Base-by-base conservation (phyloP, 2,329 filamentous ascomycete species). In the Cordyceps cicadae region DNA sequence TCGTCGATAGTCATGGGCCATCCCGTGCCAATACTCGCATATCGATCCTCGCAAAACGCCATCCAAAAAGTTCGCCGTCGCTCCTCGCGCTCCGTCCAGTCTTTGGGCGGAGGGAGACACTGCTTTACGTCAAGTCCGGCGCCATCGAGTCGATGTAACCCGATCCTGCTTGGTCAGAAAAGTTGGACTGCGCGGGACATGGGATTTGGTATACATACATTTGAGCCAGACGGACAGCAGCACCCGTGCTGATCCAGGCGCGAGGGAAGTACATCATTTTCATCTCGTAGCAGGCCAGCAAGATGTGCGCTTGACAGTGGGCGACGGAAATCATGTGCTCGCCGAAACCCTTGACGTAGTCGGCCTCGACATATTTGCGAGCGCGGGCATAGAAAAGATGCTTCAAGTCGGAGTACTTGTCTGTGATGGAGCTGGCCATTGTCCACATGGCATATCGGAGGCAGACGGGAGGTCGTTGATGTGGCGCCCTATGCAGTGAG, bases 1-100 rank as follows among this genome's bases (percentile, higher is more conserved):
- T 99, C 94, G 65, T 97, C 93, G 59, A 97, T 84, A 0, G 84
- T 86, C 89, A 97, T 93, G 0, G 94, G 94, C 94, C 94, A 97
- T 7, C 94, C 94, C 2, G 94, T 97, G 39, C 94, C 94, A 61
- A 97, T 94, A 68, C 92, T 97, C 6, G 92, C 90, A 74, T 96
- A 97, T 57, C 94, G 85, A 70, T 97, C 94, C 64, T 92, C 79
- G 67, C 88, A 91, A 69, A 96, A 97, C 3, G 89, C 85, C 85
- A 94, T 88, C 94, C 94, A 99, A 67, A 97, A 97, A 0, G 92
- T 96, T 65, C 94, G 83, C 57, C 94, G 83, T 66, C 94, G 82
- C 72, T 99, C 94, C 75, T 97, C 94, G 60, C 85, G 83, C 71
- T 97, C 94, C 0, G 90, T 96, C 92, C 92, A 97, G 72, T 99